Base-by-base conservation (phyloP, 495 filamentous ascomycete genomes). In the Cercophora newfieldiana region DNA sequence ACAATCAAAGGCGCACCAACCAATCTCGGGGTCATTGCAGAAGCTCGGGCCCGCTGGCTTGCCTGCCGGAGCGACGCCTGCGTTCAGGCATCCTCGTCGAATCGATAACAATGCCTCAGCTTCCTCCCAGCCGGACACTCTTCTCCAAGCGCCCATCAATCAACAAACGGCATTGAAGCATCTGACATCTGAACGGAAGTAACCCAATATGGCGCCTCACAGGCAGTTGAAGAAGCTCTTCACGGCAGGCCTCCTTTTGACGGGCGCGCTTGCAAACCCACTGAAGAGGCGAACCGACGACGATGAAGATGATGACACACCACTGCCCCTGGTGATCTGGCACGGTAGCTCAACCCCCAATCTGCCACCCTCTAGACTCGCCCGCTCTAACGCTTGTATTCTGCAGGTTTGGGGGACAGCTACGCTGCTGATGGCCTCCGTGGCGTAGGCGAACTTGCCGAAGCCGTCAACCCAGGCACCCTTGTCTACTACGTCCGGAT, bases 291-390 rank as follows among this genome's bases (percentile, higher is more conserved):
- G 18, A 1, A 51, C 60, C 16, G 56, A 57, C 19, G 65, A 67
- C 44, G 70, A 69, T 69, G 77, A 80, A 53, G 74, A 76, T 16
- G 75, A 83, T 70, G 83, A 85, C 64, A 86, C 82, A 1, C 91
- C 91, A 5, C 84, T 96, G 33, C 95, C 95, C 0, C 81, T 99
- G 19, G 84, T 99, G 16, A 91, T 98, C 73, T 99, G 95, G 95
- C 95, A 99, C 76, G 94, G 91, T 69, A 83, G 90, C 44, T 25
- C 53, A 28, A 44, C 37, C 3, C 37, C 37, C 18, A 33, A 33
- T 14, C 37, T 2, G 18, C 18, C 37, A 5, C 37, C 37, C 18
- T 33, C 7, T 26, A 50, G 55, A 18, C 26, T 0, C 0, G 10
- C 10, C 14, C 12, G 1, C 22, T 18, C 66, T 68, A 58, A 65